Conservation (phyloP, 805 yeast species). For the Kodamaea kakaduensis region DNA sequence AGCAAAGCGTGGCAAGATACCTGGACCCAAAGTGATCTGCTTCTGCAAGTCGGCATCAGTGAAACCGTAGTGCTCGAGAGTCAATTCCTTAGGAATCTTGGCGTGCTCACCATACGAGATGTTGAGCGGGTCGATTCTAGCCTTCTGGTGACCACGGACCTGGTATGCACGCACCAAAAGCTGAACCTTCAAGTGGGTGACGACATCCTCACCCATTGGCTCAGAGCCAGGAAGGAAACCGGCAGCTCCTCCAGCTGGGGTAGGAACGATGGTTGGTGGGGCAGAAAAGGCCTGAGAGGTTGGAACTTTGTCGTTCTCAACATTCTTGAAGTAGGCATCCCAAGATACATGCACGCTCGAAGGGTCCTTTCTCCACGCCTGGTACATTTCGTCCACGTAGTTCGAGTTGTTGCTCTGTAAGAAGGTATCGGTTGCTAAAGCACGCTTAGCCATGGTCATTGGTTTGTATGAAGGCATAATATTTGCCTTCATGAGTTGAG, state of each 20-base stretch:
- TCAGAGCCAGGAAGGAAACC: constrained; percentile 51
- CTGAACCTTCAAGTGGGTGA: constrained; percentile 91
- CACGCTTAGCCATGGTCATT: constrained; percentile 7
- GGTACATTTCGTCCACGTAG: constrained; percentile 97
- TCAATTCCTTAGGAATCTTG: constrained; percentile 76
- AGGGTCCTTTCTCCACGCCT: constrained; percentile 91
- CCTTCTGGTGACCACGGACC: constrained; percentile 96
- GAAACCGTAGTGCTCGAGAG: constrained; percentile 89
- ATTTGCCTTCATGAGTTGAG: constrained; percentile 29
- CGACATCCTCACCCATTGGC: constrained; percentile 57
- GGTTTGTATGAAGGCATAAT: no score
- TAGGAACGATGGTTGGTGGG: constrained; percentile 87
- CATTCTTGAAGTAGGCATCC: constrained; percentile 94
- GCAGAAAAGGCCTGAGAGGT: constrained; percentile 77
- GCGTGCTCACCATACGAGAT: constrained; percentile 76
- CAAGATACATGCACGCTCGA: constrained; percentile 89
- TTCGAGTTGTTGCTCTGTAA: constrained; percentile 80
- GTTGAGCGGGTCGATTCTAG: constrained; percentile 92
- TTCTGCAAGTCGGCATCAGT: constrained; percentile 78
- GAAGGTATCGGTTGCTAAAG: constrained; percentile 62
- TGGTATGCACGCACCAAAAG: constrained; percentile 96
- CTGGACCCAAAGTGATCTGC: constrained; percentile 91
- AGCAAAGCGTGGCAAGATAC: constrained; percentile 90
- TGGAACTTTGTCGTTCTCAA: constrained; percentile 66
- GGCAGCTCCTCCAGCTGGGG: constrained; percentile 72